Evolutionary conservation across 2,329 filamentous ascomycete genomes (phyloP).

Genomic region (Cercospora sp.): DNA sequence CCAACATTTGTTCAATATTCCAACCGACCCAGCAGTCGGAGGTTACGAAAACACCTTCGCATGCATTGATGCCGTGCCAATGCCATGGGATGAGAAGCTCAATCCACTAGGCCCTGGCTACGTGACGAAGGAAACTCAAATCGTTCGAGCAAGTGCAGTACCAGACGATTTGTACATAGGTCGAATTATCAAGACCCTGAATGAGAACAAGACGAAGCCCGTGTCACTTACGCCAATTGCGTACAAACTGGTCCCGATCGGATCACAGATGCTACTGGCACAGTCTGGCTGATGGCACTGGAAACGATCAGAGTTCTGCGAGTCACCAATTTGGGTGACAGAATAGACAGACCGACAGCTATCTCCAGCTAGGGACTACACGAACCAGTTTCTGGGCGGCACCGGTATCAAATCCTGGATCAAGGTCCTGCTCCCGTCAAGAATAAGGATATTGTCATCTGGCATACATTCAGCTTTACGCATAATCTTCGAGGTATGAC

Average conservation of each 20-base stretch:
- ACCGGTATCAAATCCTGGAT: slow-evolving; percentile 44
- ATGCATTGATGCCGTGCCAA: slow-evolving; percentile 59
- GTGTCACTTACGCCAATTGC: slow-evolving; percentile 51
- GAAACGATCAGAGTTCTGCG: slow-evolving; percentile 60
- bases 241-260: slow-evolving; percentile 52
- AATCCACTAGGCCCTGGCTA: slow-evolving; percentile 59
- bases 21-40: slow-evolving; percentile 52
- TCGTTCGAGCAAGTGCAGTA: slow-evolving; percentile 54
- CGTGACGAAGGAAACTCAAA: slow-evolving; percentile 48
- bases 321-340: slow-evolving; percentile 60
- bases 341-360: slow-evolving; percentile 60
- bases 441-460: slow-evolving; percentile 59
- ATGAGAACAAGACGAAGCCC: slow-evolving; percentile 46
- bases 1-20: slow-evolving; percentile 69
- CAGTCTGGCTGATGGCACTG: slow-evolving; percentile 57
- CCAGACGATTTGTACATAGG: slow-evolving; percentile 46
- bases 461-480: slow-evolving; percentile 60
- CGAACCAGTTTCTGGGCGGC: slow-evolving; percentile 58
- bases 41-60: slow-evolving; percentile 49
- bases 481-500: slow-evolving; percentile 38
- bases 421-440: slow-evolving; percentile 51
- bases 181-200: slow-evolving; percentile 53
- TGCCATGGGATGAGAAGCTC: slow-evolving; percentile 53
- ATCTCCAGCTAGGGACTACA: slow-evolving; percentile 56
- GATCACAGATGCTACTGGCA: slow-evolving; percentile 54